Evolutionary conservation across 768 basidiomycete genomes (phyloP), one percentile per base, ranked within the genome.

Genomic region (Tubosaeta brunneosetosa): DNA sequence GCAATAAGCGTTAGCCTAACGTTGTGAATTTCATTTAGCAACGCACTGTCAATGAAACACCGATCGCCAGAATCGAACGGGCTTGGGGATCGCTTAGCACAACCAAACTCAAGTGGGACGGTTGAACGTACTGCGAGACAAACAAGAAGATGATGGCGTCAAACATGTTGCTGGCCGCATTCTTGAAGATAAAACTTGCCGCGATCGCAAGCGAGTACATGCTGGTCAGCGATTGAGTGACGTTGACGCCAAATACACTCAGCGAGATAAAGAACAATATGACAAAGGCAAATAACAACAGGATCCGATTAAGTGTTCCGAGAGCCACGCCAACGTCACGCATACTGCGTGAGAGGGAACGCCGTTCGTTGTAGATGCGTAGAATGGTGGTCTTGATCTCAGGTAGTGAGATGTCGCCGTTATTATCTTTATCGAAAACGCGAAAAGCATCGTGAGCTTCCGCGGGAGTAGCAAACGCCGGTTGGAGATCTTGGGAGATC

Each of bases 31-130:
- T 40, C 34, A n/a, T 31, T 19, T 16, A 37, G 10, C 9, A 25
- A 65, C 76, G 58, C 53, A 80, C 80, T 62, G 55, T 84, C 85
- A 55, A 91, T 82, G 61, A 90, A 84, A 58, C 83, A 83, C n/a
- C 89, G 79, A 69, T 91, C 89, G 11, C 88, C 88, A 22, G 88
- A 88, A 59, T 90, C 88, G 57, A 83, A 90, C 4, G 87, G 87
- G 65, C 86, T 88, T 22, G 25, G 31, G 29, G 3, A 26, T 22
- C 44, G 34, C 58, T 22, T 31, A 58, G 47, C 25, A 50, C 50
- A 43, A 13, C 36, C 17, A 40, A n/a, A n/a, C 44, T 31, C n/a
- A n/a, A 43, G 32, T 27, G 12, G 33, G 38, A 33, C n/a, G 11
- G 41, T 41, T 41, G n/a, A 26, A 73, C 86, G 58, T 56, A 88